These are phyloP conservation scores for Apiospora saccharicola DNA, from an alignment of 2,329 filamentous ascomycete species.

Conservation along the genomic window DNA sequence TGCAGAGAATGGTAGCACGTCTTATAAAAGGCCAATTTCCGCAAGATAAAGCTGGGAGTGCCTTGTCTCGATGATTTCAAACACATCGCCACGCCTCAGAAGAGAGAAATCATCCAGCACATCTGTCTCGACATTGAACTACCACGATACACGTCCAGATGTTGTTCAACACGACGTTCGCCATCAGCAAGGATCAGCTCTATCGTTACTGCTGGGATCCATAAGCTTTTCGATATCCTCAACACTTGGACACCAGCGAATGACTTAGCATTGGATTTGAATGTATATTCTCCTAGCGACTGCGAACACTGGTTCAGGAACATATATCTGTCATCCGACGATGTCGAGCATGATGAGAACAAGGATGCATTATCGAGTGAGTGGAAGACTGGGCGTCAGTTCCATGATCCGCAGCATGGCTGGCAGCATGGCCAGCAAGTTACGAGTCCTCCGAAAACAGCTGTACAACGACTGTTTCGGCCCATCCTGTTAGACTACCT, in stretches of 20 bases:
- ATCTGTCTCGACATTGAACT: conserved; percentile 43
- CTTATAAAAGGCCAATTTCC: conserved; percentile 42
- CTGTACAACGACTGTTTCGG: not conserved
- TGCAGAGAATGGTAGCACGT: conserved; percentile 42
- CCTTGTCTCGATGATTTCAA: conserved; percentile 34
- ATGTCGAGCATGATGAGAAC: conserved; percentile 31
- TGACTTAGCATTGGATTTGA: not conserved
- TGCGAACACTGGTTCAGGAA: not conserved
- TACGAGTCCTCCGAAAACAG: not conserved
- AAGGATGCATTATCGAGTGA: not conserved
- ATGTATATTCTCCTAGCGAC: not conserved
- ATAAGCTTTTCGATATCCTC: not conserved
- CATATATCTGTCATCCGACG: not conserved
- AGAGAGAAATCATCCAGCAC: conserved; percentile 38
- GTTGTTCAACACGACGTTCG: not conserved
- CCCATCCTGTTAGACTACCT: not conserved
- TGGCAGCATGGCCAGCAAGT: not conserved
- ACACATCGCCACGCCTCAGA: conserved; percentile 30
- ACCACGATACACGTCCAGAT: conserved; percentile 21
- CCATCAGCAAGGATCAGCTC: not conserved
- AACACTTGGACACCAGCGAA: conserved; percentile 32
- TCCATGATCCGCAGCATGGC: not conserved
- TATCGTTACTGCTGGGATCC: not conserved
- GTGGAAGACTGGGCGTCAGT: not conserved
- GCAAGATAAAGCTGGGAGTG: conserved; percentile 36